Percentiles rank a stretch among this genome's conserved stretches.
Conservation (phyloP, 805 yeast genomes). For the Deakozyma indianensis region DNA sequence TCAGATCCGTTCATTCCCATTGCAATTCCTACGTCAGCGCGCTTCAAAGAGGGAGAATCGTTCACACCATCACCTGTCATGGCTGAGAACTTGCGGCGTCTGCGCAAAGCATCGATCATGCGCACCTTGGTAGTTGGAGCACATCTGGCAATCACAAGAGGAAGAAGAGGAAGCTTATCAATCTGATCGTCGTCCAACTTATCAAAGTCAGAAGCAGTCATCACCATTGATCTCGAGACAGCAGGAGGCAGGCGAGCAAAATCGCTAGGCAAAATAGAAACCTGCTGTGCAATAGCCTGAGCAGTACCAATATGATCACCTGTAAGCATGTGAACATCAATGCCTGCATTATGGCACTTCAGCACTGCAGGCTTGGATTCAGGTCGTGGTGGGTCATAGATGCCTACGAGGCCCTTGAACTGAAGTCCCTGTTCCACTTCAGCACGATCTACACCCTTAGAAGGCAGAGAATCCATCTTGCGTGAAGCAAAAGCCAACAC, state of each 20-base stretch:
- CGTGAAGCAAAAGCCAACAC: conserved; percentile 56
- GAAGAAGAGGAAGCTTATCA: conserved; percentile 50
- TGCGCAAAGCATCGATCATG: conserved; percentile 65
- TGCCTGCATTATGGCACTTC: conserved; percentile 59
- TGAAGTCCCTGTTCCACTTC: conserved; percentile 37
- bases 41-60: conserved; percentile 64
- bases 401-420: conserved; percentile 59
- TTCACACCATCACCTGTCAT: conserved; percentile 82
- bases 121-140: conserved; percentile 74
- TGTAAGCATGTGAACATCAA: conserved; percentile 68
- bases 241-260: conserved; percentile 36
- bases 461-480: conserved; percentile 15
- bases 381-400: conserved; percentile 65
- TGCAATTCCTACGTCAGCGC: conserved; percentile 71
- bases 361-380: conserved; percentile 55
- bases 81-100: conserved; percentile 49
- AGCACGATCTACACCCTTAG: conserved; percentile 19
- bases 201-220: conserved; percentile 66
- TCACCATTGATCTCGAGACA: conserved; percentile 50
- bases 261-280: conserved; percentile 57
- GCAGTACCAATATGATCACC: conserved; percentile 77
- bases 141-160: conserved; percentile 69
- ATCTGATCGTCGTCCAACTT: conserved; percentile 42
- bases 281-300: conserved; percentile 65
- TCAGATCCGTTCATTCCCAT: conserved; percentile 75